Base-by-base conservation (phyloP, 768 basidiomycete genomes). In the Lyophyllum decastes region DNA sequence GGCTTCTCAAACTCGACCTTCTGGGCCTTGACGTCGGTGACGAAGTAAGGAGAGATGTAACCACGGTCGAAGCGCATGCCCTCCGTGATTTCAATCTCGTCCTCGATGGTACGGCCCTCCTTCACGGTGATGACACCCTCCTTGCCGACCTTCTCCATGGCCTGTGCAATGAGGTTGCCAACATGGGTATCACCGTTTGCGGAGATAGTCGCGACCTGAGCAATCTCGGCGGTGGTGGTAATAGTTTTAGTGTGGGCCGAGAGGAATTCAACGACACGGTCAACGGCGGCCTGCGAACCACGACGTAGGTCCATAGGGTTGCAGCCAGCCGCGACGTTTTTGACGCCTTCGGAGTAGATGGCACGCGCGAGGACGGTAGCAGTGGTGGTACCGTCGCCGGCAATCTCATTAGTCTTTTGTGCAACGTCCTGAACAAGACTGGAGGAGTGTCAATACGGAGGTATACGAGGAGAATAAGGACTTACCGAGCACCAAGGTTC, bases 51-150 rank as follows among this genome's bases (percentile, higher is more conserved):
- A 1, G 92, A 94, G 76, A 98, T 96, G 83, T 86, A 99, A 21
- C 96, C 96, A 53, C 96, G 91, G 85, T 99, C 96, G 78, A 99
- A 98, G 68, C 95, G 88, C 96, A 99, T 99, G 74, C 96, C 96
- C 78, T 99, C 96, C 25, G 96, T 98, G 68, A 99, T 95, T 73
- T 99, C 96, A 70, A 98, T 98, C 76, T 97, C 95, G 70, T 99
- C 96, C 66, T 98, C 95, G 63, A 95, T 97, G 5, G 96, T 98
- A 66, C 90, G 88, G 44, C 96, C 96, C 75, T 99, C 96, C 82
- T 98, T 99, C 73, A 99, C 95, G 49, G 96, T 98, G 80, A 99
- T 98, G 69, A 98, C 96, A 72, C 96, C 96, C 77, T 99, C 96
- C 80, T 96, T 97, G 71, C 96, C 96, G 59, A 98, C 96, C 75